Evolutionary conservation across 2,329 filamentous ascomycete genomes (phyloP), one percentile per base, ranked within the genome.

Genomic region (Alternaria infectoria): DNA sequence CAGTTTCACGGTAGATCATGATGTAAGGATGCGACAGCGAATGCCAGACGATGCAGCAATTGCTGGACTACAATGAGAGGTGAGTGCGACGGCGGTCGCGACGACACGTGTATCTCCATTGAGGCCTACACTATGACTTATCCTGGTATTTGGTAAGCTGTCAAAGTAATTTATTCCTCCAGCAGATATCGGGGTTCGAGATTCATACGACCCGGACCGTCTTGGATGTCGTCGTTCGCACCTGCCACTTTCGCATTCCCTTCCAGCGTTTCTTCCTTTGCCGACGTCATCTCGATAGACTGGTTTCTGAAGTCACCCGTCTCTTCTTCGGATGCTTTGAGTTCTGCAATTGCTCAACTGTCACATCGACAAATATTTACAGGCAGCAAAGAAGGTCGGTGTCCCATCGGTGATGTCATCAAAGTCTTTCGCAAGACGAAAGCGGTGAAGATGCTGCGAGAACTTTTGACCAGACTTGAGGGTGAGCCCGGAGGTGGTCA

Each of bases 281-380:
- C 36, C n/a, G n/a, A 40, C 36, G n/a, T 11, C 9, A 17, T 6
- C 1, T 11, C 36, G 36, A 40, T 40, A 17, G 17, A 17, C 4
- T 11, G 8, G 15, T 40, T 4, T 40, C 36, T 40, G n/a, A 40
- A 11, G 36, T 17, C 36, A 40, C n/a, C n/a, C 5, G 9, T 17
- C 0, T 40, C 36, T 40, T 40, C 4, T 3, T 17, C 15, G 0
- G 6, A 40, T 40, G n/a, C n/a, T 40, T 3, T 4, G 8, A 40
- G 2, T 40, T 4, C 32, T 40, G 0, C 7, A 1, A 2, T n/a
- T 0, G 0, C 10, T 0, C 3, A 40, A 7, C 8, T 10, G 15
- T 2, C 7, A n/a, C 6, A 0, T 17, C 32, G 8, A 40, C 0
- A 40, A 40, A 40, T n/a, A 17, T 17, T 9, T 17, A 17, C 36